phyloP scores from a whole-genome alignment of 441 rosid genomes.

The Gossypium schwendimanii region DNA sequence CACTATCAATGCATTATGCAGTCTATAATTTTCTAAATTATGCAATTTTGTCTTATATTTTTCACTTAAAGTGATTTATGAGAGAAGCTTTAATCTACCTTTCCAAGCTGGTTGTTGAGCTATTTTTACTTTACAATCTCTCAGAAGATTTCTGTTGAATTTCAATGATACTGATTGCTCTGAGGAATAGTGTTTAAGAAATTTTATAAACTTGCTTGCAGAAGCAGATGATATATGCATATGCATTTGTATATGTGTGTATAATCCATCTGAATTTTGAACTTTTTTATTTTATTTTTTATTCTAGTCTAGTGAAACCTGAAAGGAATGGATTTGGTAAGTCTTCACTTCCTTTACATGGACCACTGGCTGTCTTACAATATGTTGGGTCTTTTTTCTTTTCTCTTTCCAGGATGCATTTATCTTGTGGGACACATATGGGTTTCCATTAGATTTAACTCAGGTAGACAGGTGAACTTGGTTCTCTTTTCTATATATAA shows the following conservation, averaged over 20 bases:
- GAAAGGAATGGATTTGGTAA: slow-evolving; percentile 5
- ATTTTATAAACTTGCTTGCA: neutral
- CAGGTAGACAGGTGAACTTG: slow-evolving; percentile 43
- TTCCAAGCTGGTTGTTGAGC: neutral
- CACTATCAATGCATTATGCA: neutral
- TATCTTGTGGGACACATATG: slow-evolving; percentile 92
- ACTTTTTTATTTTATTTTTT: neutral
- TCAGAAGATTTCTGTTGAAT: neutral
- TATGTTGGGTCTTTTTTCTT: slow-evolving; percentile 16
- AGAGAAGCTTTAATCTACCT: slow-evolving; percentile 4
- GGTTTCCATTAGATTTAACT: slow-evolving; percentile 93
- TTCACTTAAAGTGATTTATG: neutral
- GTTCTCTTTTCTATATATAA: neutral
- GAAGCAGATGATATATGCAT: neutral
- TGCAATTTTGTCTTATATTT: neutral
- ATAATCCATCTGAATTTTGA: neutral
- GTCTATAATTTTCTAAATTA: neutral
- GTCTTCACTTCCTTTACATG: neutral
- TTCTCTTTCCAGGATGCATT: slow-evolving; percentile 66
- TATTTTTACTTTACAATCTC: neutral
- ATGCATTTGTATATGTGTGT: neutral
- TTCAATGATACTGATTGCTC: neutral
- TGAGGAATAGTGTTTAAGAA: neutral
- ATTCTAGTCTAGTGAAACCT: neutral
- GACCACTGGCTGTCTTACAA: slow-evolving; percentile 1